Evolutionary conservation across 495 filamentous ascomycete genomes (phyloP).

Genomic region (Thermochaetoides thermophila): DNA sequence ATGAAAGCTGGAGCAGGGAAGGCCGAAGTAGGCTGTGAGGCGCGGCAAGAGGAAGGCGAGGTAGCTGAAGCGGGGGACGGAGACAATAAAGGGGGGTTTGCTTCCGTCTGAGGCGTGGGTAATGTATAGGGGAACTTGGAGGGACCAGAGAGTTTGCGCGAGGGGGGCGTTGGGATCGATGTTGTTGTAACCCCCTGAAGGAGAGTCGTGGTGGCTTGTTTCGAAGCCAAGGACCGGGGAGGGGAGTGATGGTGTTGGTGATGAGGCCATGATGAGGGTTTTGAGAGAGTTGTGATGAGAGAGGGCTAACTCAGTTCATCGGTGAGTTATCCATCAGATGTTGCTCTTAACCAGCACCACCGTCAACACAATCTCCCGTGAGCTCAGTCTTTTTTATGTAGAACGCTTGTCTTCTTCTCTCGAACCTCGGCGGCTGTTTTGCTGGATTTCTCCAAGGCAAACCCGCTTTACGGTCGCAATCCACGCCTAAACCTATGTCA

Average conservation of each 20-base stretch:
- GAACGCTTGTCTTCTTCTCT: too few relatives aligned
- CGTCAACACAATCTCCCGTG: too few relatives aligned
- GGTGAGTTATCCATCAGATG: too few relatives aligned
- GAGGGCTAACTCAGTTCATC: background rate
- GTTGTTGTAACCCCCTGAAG: too few relatives aligned
- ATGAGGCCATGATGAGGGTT: background rate
- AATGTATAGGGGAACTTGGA: constrained; percentile 37
- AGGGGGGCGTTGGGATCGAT: constrained; percentile 20
- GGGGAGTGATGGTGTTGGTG: background rate
- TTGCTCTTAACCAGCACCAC: too few relatives aligned
- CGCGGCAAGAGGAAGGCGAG: constrained; percentile 63
- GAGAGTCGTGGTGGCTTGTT: too few relatives aligned
- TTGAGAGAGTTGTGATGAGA: background rate
- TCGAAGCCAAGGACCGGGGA: background rate
- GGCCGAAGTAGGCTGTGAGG: constrained; percentile 60
- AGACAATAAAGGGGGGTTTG: constrained; percentile 36
- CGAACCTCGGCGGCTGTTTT: too few relatives aligned
- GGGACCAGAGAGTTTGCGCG: too few relatives aligned
- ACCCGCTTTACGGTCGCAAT: too few relatives aligned
- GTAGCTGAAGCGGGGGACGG: constrained; percentile 55
- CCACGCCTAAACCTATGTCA: too few relatives aligned
- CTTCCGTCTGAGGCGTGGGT: constrained; percentile 27
- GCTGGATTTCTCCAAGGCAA: too few relatives aligned
- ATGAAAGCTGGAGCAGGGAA: constrained; percentile 60
- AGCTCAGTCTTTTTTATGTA: too few relatives aligned